Conservation (phyloP, 2,329 filamentous ascomycete species). For the Aspergillus cejpii region DNA sequence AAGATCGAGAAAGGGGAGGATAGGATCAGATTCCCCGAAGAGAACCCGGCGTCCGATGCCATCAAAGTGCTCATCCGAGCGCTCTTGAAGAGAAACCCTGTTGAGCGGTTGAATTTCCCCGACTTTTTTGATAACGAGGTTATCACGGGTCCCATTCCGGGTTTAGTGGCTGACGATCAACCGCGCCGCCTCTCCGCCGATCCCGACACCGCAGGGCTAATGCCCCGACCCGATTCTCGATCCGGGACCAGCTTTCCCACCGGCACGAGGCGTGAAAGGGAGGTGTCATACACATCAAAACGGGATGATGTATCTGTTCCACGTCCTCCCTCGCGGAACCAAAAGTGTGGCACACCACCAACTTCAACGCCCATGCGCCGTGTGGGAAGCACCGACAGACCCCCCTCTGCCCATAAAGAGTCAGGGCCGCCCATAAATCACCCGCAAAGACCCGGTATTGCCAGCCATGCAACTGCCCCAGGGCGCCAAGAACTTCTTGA, state of each 20-base stretch:
- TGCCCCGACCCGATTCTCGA: slow-evolving; percentile 16
- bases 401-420: slow-evolving; percentile 23
- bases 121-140: slow-evolving; percentile 74
- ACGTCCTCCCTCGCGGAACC: slow-evolving; percentile 33
- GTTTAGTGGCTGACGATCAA: slow-evolving; percentile 69
- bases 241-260: slow-evolving; percentile 11
- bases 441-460: slow-evolving; percentile 29
- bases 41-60: slow-evolving; percentile 62
- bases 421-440: slow-evolving; percentile 21
- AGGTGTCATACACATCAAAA: slow-evolving; percentile 19
- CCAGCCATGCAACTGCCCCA: slow-evolving; percentile 38
- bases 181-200: slow-evolving; percentile 31
- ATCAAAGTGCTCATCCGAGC: slow-evolving; percentile 75
- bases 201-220: slow-evolving; percentile 5
- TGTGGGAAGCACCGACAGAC: slow-evolving; percentile 30
- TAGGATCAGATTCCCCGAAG: slow-evolving; percentile 71
- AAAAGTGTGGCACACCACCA: slow-evolving; percentile 26
- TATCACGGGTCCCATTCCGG: slow-evolving; percentile 69
- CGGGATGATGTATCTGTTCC: slow-evolving; percentile 26
- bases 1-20: slow-evolving; percentile 89
- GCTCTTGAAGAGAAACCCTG: slow-evolving; percentile 76
- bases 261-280: slow-evolving; percentile 17
- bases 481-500: slow-evolving; percentile 36
- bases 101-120: slow-evolving; percentile 77
- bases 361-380: slow-evolving; percentile 28